Base-by-base conservation (phyloP, 2,329 filamentous ascomycete species). In the Scedosporium apiospermum region DNA sequence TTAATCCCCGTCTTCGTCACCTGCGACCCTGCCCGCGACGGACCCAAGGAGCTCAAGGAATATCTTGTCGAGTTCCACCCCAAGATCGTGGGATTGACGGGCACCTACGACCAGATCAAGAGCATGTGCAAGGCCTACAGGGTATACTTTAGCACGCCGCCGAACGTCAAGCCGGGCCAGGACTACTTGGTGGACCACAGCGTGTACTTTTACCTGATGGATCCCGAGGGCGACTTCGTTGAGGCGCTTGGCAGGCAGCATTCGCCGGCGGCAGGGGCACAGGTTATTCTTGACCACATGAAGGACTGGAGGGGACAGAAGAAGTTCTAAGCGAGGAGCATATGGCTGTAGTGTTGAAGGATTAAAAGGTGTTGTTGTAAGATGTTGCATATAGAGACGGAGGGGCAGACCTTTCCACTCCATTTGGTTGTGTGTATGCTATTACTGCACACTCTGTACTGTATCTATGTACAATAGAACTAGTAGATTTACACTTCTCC, bases 181-280 rank as follows among this genome's bases (percentile, higher is more conserved):
- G 95, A 99, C 75, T 99, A 99, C 73, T 76, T 99, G 69, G 95
- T 99, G 12, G 95, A 99, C 75, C 95, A 99, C 78, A 97, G 92
- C 75, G 99, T 99, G 69, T 99, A 99, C 81, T 99, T 99, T 71
- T 99, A 99, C 75, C 78, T 99, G 68, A 99, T 99, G 95, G 95
- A 98, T 74, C 95, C 95, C 0, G 93, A 98, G 69, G 93, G 93
- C 21, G 93, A 99, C 74, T 99, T 99, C 75, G 93, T 99, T 30
- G 96, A 99, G 79, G 96, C 93, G 12, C 87, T 99, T 71, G 95
- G 95, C 18, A 82, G 95, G 65, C 95, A 99, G 77, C 93, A 98
- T 76, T 96, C 91, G 51, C 91, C 93, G 1, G 88, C 95, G 65
- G 85, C 91, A 70, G 95, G 88, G 1, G 90, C 93, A 6, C 87